Conservation (phyloP, 106 monocot species). For the Phalaenopsis equestris region DNA sequence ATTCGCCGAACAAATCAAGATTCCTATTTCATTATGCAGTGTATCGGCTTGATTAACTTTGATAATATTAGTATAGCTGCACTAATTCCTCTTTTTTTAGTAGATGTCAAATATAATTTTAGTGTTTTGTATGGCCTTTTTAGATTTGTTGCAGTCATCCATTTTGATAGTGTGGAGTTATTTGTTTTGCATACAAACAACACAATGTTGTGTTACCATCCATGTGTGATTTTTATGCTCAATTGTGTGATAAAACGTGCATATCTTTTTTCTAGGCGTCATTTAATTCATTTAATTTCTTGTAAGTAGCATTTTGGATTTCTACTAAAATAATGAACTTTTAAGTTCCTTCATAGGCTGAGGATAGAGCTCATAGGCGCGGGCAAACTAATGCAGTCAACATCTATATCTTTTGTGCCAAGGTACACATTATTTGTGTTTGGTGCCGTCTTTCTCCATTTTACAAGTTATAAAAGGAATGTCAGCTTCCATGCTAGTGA, state of each 20-base stretch:
- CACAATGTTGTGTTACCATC: neutral
- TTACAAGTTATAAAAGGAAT: neutral
- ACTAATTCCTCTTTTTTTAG: neutral
- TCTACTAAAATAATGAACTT: slow-evolving; percentile 1
- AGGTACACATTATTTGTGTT: slow-evolving; percentile 13
- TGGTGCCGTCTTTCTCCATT: no score
- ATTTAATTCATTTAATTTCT: neutral
- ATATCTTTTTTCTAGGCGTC: no score
- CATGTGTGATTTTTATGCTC: neutral
- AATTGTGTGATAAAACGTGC: neutral
- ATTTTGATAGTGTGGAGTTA: neutral
- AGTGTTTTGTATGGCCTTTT: neutral
- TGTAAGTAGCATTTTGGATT: neutral
- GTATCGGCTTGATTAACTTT: neutral
- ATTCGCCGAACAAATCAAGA: neutral
- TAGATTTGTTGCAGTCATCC: neutral
- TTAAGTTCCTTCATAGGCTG: slow-evolving; percentile 49
- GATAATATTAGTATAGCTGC: neutral
- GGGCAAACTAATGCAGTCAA: slow-evolving; percentile 97
- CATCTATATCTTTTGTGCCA: slow-evolving; percentile 94
- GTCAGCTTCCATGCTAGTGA: neutral
- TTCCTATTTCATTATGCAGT: neutral
- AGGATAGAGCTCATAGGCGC: slow-evolving; percentile 94
- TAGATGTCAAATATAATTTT: neutral
- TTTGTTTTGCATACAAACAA: neutral